Percentiles rank a stretch among this genome's conserved stretches.
These are phyloP conservation scores for Arabis alpina DNA, from an alignment of 345 rosid genomes.

Conservation along the genomic window DNA sequence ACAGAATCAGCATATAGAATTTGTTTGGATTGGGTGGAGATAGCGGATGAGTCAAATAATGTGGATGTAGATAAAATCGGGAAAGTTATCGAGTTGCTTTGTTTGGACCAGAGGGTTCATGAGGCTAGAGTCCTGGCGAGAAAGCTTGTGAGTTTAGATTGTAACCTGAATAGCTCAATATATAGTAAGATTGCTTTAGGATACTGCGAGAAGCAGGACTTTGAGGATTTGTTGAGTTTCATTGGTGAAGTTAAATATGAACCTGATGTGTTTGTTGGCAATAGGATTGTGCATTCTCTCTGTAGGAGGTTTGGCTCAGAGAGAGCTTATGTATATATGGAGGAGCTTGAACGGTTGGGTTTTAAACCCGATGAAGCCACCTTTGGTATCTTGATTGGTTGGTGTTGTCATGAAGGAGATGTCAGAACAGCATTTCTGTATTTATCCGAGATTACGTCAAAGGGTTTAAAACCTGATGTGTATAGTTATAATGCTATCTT, in stretches of 20 bases:
- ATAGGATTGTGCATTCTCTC: slow-evolving; percentile 59
- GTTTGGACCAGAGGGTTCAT: slow-evolving; percentile 60
- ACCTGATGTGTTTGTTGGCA: slow-evolving; percentile 57
- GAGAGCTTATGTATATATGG: slow-evolving; percentile 60
- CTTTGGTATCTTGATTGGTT: slow-evolving; percentile 72
- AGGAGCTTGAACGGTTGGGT: slow-evolving; percentile 59
- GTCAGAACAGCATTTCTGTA: slow-evolving; percentile 53
- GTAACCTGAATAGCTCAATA: slow-evolving; percentile 46
- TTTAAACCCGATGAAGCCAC: slow-evolving; percentile 63
- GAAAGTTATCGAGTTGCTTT: slow-evolving; percentile 61
- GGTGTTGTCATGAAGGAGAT: slow-evolving; percentile 69
- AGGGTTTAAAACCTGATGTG: slow-evolving; percentile 59
- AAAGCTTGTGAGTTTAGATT: slow-evolving; percentile 56
- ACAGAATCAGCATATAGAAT: slow-evolving; percentile 55
- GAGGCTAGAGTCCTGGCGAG: slow-evolving; percentile 67
- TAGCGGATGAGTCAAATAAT: slow-evolving; percentile 33
- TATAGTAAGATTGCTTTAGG: slow-evolving; percentile 59
- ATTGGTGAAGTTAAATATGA: slow-evolving; percentile 49
- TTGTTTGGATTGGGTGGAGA: slow-evolving; percentile 59
- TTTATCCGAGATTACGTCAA: slow-evolving; percentile 57
- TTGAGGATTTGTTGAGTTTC: slow-evolving; percentile 69
- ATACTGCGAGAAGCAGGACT: slow-evolving; percentile 73
- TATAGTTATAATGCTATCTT: slow-evolving; percentile 54
- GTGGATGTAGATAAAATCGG: slow-evolving; percentile 43
- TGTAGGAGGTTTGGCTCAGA: slow-evolving; percentile 56